Evolutionary conservation across 78 protist species (phyloP).

Genomic region (Pelomyxa schiedti): DNA sequence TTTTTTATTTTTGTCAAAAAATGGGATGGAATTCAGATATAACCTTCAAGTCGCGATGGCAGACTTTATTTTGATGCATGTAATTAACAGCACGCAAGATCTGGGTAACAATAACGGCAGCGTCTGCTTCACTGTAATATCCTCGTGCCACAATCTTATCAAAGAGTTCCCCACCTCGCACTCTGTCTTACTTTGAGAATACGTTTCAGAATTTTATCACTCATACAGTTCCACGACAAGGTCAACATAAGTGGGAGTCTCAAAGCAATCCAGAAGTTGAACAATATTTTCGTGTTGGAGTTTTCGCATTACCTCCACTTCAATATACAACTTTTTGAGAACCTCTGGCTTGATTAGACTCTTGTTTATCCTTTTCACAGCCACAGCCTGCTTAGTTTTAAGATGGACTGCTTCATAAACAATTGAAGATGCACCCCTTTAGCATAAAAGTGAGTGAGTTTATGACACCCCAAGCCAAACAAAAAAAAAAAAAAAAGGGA

Average conservation of each 20-base stretch:
- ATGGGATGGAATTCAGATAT: too few species aligned
- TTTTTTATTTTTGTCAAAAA: too few species aligned
- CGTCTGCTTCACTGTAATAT: constrained; percentile 56
- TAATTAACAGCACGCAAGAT: constrained; percentile 55
- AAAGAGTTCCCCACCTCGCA: constrained; percentile 87
- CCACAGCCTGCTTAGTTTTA: constrained; percentile 35
- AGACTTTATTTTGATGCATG: constrained; percentile 1
- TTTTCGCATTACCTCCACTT: constrained; percentile 52
- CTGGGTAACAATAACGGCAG: constrained; percentile 39
- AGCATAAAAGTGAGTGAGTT: too few species aligned
- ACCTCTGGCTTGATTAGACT: constrained; percentile 28
- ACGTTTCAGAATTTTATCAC: too few species aligned
- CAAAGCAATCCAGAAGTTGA: constrained; percentile 36
- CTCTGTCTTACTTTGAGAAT: constrained; percentile 9
- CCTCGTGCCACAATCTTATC: constrained; percentile 72
- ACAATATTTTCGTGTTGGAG: constrained; percentile 46
- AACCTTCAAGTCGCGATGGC: constrained; percentile 17
- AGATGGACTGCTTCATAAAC: constrained; percentile 44
- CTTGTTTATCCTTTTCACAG: constrained; percentile 38
- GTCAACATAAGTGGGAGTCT: constrained; percentile 29
- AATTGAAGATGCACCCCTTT: constrained; percentile 48
- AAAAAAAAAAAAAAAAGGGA: too few species aligned
- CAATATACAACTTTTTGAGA: constrained; percentile 32
- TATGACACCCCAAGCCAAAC: too few species aligned
- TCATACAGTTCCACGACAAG: constrained; percentile 36